Conservation (phyloP, 306 rosid species). For the Cicer cuneatum region DNA sequence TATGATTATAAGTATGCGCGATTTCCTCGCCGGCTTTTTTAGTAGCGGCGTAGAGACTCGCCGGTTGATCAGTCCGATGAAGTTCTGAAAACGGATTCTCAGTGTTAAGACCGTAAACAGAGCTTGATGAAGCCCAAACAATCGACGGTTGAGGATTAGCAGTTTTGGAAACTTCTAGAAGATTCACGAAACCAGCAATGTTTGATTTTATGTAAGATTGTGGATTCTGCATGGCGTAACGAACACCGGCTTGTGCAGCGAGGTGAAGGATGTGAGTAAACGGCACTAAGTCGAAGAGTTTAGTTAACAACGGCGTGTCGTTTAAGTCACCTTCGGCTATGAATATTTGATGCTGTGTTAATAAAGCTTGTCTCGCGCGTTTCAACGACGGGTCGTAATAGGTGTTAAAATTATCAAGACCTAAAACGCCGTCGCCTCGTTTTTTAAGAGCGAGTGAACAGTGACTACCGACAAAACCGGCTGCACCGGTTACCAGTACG, state of each 20-base stretch:
- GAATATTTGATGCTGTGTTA: constrained; percentile 63
- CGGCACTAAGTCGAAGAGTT: constrained; percentile 87
- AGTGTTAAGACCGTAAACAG: constrained; percentile 83
- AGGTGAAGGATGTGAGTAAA: constrained; percentile 87
- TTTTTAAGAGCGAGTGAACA: constrained; percentile 79
- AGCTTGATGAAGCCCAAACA: constrained; percentile 90
- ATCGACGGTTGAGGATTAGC: constrained; percentile 87
- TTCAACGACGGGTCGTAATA: constrained; percentile 90
- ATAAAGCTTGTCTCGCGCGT: constrained; percentile 64
- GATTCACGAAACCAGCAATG: constrained; percentile 90
- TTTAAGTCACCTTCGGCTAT: constrained; percentile 79
- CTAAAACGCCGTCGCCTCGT: constrained; percentile 91
- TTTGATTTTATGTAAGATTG: constrained; percentile 78
- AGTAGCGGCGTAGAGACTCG: constrained; percentile 90
- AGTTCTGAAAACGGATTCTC: constrained; percentile 77
- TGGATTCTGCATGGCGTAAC: constrained; percentile 94
- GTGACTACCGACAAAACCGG: constrained; percentile 82
- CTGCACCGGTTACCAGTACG: constrained; percentile 86
- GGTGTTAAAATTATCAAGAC: constrained; percentile 81
- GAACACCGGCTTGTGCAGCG: constrained; percentile 94
- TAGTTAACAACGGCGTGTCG: constrained; percentile 66
- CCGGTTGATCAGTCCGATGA: constrained; percentile 82
- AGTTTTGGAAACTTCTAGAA: constrained; percentile 67
- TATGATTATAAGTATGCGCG: constrained; percentile 87
- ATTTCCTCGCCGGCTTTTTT: constrained; percentile 93